Conservation (phyloP, 352 stramenopile species). For the Pythium insidiosum region DNA sequence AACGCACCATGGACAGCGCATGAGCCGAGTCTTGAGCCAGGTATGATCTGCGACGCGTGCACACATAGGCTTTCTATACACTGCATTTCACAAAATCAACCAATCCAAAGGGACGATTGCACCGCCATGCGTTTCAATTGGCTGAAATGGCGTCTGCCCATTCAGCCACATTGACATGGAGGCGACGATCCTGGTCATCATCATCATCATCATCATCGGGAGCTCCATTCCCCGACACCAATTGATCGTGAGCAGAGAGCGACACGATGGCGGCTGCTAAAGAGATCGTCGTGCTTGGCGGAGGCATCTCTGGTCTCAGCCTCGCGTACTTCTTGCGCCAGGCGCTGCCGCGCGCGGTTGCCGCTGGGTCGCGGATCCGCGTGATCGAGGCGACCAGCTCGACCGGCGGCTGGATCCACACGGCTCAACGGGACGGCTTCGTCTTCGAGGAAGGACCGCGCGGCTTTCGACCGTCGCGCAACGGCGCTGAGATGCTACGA, state of each 20-base stretch:
- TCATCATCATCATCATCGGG: too few relatives aligned
- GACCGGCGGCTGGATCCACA: conserved; percentile 68
- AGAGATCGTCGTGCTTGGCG: conserved; percentile 75
- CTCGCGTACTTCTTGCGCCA: conserved; percentile 72
- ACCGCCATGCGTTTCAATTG: too few relatives aligned
- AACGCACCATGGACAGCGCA: conserved; percentile 26
- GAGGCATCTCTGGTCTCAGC: conserved; percentile 72
- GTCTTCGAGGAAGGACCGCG: conserved; percentile 80
- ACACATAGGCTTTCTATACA: too few relatives aligned
- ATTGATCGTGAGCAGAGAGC: too few relatives aligned
- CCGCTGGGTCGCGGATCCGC: conserved; percentile 35
- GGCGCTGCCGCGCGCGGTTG: conserved; percentile 17
- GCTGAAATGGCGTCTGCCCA: too few relatives aligned
- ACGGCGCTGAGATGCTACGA: conserved; percentile 76
- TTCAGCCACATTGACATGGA: too few relatives aligned
- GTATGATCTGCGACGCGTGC: too few relatives aligned
- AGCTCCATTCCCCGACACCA: too few relatives aligned
- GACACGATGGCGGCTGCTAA: too few relatives aligned
- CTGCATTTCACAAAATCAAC: too few relatives aligned
- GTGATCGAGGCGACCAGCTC: conserved; percentile 50
- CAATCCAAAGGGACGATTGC: too few relatives aligned
- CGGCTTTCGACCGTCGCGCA: conserved; percentile 78
- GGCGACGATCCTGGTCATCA: too few relatives aligned
- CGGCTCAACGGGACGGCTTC: conserved; percentile 42
- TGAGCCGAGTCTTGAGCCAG: conserved; percentile 1